Evolutionary conservation across 352 stramenopile genomes (phyloP).

Genomic region (Pythium scleroteichum): DNA sequence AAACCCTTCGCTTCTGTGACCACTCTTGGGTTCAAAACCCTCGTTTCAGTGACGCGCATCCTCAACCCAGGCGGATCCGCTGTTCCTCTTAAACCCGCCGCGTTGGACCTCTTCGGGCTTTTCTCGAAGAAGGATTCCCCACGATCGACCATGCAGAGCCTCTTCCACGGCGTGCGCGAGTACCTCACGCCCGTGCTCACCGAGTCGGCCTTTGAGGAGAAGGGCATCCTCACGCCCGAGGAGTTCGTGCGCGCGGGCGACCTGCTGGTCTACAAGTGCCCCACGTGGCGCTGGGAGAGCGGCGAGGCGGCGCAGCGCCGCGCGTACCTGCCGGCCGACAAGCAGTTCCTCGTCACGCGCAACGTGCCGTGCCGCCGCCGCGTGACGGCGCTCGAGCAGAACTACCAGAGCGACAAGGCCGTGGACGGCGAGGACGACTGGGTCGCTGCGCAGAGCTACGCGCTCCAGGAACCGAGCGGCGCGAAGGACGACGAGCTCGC

Average conservation of each 20-base stretch:
- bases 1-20: too few species aligned
- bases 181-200: constrained; percentile 91
- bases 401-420: constrained; percentile 66
- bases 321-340: constrained; percentile 76
- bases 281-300: constrained; percentile 94
- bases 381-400: constrained; percentile 74
- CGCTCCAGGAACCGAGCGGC: constrained; percentile 23
- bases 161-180: constrained; percentile 83
- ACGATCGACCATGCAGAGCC: constrained; percentile 70
- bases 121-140: background rate
- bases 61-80: too few species aligned
- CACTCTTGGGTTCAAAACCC: too few species aligned
- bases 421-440: constrained; percentile 90
- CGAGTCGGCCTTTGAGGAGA: constrained; percentile 92
- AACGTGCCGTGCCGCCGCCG: constrained; percentile 89
- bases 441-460: constrained; percentile 86
- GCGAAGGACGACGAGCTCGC: constrained; percentile 19
- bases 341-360: constrained; percentile 88
- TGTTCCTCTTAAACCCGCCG: too few species aligned
- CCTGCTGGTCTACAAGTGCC: constrained; percentile 96
- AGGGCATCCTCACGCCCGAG: constrained; percentile 95
- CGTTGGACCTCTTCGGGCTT: background rate
- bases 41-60: too few species aligned
- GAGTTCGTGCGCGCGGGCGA: constrained; percentile 96
- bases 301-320: constrained; percentile 58